A percentile compares a stretch with the other conserved stretches of the same genome.
Conservation (phyloP, 2,329 filamentous ascomycete species). For the Aureobasidium sp. region DNA sequence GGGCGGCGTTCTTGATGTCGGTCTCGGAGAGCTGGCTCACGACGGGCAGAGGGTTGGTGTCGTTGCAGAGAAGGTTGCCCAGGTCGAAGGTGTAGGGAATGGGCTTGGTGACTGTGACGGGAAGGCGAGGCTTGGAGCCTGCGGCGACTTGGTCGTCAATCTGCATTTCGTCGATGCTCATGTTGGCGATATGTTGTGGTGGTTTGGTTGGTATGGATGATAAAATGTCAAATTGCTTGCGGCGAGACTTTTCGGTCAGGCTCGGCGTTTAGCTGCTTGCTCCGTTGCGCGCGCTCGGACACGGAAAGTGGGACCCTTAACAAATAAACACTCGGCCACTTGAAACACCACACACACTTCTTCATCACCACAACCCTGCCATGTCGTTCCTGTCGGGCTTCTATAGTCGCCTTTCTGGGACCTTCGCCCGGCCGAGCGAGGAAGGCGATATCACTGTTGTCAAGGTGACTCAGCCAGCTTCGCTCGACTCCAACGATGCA, state of each 20-base stretch:
- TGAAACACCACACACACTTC: background rate
- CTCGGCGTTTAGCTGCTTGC: background rate
- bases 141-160: slow-evolving; percentile 14
- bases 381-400: slow-evolving; percentile 8
- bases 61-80: slow-evolving; percentile 75
- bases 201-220: background rate
- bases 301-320: background rate
- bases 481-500: background rate
- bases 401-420: background rate
- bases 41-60: slow-evolving; percentile 72
- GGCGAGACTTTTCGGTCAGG: background rate
- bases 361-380: background rate
- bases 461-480: background rate
- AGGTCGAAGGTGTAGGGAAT: slow-evolving; percentile 92
- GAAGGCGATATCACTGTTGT: background rate
- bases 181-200: slow-evolving; percentile 1
- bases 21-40: slow-evolving; percentile 38
- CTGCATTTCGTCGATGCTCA: slow-evolving; percentile 17
- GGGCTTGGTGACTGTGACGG: slow-evolving; percentile 53
- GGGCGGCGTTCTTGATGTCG: slow-evolving; percentile 61
- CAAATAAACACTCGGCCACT: background rate
- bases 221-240: background rate
- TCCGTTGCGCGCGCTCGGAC: background rate
- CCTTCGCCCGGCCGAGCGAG: background rate
- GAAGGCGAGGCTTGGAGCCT: slow-evolving; percentile 16